Evolutionary conservation across 148 eudicot species (phyloP), one percentile per base, ranked within the genome.

Genomic region (Rhododendron griersonianum): DNA sequence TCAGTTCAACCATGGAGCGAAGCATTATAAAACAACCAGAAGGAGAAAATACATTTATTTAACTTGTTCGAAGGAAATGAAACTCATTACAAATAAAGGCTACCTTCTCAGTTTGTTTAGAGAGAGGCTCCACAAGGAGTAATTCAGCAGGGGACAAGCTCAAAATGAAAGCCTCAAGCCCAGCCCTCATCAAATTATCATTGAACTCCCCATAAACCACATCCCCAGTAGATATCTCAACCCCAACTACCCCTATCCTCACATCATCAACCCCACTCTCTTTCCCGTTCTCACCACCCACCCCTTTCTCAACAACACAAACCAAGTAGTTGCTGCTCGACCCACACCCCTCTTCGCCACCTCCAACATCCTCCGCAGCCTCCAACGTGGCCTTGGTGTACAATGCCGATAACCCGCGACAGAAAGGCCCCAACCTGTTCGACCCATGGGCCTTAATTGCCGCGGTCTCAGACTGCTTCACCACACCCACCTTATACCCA

Each of bases 311-410:
- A 85, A 95, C 96, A 73, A 97, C 98, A 92, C 95, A 94, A 88
- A 93, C 85, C 90, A 97, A 86, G 81, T 95, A 95, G 87, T 92
- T 94, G 90, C 83, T 95, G 86, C 93, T 83, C 23, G 91, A 87
- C 57, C 94, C 94, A 85, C 93, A 95, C 78, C 93, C 93, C 78
- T 94, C 98, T 28, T 95, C 98, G 44, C 90, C 91, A 74, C 93
- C 95, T 23, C 98, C 99, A 84, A 95, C 89, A 85, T 91, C 95
- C 89, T 93, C 95, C 0, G 91, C 93, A 18, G 98, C 98, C 90
- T 97, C 99, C 75, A 97, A 88, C 0, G 99, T 97, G 2, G 99
- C 99, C 91, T 94, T 97, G 4, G 98, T 95, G 88, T 97, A 97
- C 93, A 97, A 89, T 11, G 98, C 96, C 35, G 98, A 97, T 15